Evolutionary conservation across 23 red algal species (phyloP).

Genomic region (Chondrus crispus): DNA sequence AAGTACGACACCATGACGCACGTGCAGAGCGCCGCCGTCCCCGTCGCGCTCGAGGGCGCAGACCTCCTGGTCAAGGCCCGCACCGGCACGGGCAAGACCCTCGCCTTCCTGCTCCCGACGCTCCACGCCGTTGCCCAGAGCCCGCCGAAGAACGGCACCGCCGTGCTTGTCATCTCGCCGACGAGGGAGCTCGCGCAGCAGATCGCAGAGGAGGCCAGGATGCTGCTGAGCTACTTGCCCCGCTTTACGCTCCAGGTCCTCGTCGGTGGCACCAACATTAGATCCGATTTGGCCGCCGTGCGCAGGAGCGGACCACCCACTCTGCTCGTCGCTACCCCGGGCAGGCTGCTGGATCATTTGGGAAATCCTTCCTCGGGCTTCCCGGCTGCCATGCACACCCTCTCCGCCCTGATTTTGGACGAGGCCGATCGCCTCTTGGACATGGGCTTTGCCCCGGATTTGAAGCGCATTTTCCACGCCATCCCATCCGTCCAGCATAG

Average conservation of each 20-base stretch:
- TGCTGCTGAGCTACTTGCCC: slow-evolving; percentile 17
- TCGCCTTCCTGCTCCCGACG: slow-evolving; percentile 74
- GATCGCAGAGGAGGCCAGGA: slow-evolving; percentile 42
- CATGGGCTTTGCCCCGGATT: slow-evolving; percentile 55
- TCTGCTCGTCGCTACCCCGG: slow-evolving; percentile 82
- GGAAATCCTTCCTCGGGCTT: slow-evolving; percentile 34
- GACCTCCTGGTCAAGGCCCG: slow-evolving; percentile 77
- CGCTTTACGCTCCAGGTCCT: neutral
- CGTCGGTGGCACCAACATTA: slow-evolving; percentile 59
- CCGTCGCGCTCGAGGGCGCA: slow-evolving; percentile 52
- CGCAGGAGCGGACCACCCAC: slow-evolving; percentile 20
- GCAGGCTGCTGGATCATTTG: slow-evolving; percentile 70
- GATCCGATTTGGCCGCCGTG: slow-evolving; percentile 29
- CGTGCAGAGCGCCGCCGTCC: slow-evolving; percentile 70
- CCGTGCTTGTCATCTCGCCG: slow-evolving; percentile 76
- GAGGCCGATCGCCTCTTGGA: slow-evolving; percentile 87
- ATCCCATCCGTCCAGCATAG: neutral
- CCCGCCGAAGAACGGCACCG: neutral
- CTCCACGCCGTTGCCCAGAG: slow-evolving; percentile 44
- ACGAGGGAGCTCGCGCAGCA: slow-evolving; percentile 65
- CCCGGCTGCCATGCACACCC: slow-evolving; percentile 13
- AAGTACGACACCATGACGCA: slow-evolving; percentile 53
- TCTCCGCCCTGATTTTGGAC: slow-evolving; percentile 74
- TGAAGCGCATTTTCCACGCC: slow-evolving; percentile 59
- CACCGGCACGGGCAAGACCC: slow-evolving; percentile 79